Base-by-base conservation (phyloP, 495 filamentous ascomycete species). In the Platismatia glauca region DNA sequence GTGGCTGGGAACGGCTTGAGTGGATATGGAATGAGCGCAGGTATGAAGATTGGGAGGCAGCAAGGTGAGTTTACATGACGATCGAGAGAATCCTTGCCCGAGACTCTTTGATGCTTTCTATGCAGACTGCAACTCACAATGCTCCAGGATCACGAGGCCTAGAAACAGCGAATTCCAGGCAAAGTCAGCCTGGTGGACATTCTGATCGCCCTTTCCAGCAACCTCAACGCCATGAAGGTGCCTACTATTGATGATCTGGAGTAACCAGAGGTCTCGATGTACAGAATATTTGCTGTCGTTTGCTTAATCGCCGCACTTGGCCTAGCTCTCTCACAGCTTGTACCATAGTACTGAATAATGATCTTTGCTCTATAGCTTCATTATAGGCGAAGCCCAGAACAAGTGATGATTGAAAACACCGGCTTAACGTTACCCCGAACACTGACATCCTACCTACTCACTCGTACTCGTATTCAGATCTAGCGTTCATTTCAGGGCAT, bases 1-100 rank as follows among this genome's bases (percentile, higher is more conserved):
- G 61, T 71, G 48, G 68, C 60, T 35, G 63, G 70, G 44, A 57
- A 60, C 12, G 64, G 61, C 59, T 64, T 58, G 27, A 65, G 69
- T 52, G 73, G 77, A 29, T 80, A 81, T 64, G 77, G 78, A 2
- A 74, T 81, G 70, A 78, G 74, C 64, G 78, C 78, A 46, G 78
- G 78, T 31, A 44, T 79, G 22, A 81, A 81, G 66, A 69, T 76
- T 24, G 66, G 66, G 13, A 61, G 59, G 48, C 68, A 68, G 55
- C 56, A 63, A 31, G 60, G 68, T 64, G 55, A 20, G 55, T 4
- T 22, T 20, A 18, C 27, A 31, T 16, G 11, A 31, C 11, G 1
- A 0, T 12, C 16, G 24, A n/a, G 34, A 29, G 18, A 34, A 27
- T 41, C 31, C 18, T 41, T 4, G 27, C 13, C 48, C 27, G 18